Conservation (phyloP, 345 rosid genomes). For the Murraya koenigii region DNA sequence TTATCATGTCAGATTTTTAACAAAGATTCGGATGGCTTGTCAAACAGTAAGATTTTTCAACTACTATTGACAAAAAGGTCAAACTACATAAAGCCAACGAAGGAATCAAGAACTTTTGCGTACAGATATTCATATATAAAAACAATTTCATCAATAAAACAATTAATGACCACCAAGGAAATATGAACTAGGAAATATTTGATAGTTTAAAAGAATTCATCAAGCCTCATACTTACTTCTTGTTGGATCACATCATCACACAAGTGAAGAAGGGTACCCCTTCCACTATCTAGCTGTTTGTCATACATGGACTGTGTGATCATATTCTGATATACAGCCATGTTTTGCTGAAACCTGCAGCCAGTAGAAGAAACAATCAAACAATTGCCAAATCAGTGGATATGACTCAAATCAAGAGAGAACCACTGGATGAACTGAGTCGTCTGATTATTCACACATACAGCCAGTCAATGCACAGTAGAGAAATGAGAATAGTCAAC, state of each 20-base stretch:
- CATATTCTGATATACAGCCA: slow-evolving; percentile 85
- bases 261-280: slow-evolving; percentile 90
- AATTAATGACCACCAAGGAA: neutral
- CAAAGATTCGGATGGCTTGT: neutral
- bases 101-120: neutral
- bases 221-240: slow-evolving; percentile 61
- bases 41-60: too few relatives aligned
- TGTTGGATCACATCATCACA: slow-evolving; percentile 98
- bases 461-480: neutral
- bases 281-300: slow-evolving; percentile 96
- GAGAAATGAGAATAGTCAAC: neutral
- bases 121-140: too few relatives aligned
- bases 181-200: neutral
- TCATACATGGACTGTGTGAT: slow-evolving; percentile 96
- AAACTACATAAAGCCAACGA: neutral
- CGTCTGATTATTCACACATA: neutral
- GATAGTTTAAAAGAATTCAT: neutral
- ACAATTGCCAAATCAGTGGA: neutral
- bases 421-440: neutral
- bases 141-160: neutral
- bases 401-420: neutral
- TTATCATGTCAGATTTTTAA: neutral
- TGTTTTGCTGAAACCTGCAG: slow-evolving; percentile 77
- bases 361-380: slow-evolving; percentile 21
- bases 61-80: neutral